Percentiles rank a stretch among this genome's conserved stretches.
Evolutionary conservation across 2,329 filamentous ascomycete genomes (phyloP).

Genomic region (Ophiostoma quercus): DNA sequence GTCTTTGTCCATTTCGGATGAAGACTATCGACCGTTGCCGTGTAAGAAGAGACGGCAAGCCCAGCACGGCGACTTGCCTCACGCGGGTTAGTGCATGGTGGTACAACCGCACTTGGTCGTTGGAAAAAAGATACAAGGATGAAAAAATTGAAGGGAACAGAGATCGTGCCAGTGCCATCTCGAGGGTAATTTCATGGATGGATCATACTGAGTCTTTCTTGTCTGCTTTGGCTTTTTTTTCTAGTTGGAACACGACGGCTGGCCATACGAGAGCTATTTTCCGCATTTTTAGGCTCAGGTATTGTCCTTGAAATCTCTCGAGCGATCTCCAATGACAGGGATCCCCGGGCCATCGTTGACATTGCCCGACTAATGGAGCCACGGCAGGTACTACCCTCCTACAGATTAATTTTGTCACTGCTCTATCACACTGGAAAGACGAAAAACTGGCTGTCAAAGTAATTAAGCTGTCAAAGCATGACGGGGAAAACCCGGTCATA

Average conservation of each 20-base stretch:
- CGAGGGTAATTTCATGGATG: not conserved
- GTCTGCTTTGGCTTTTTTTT: not conserved
- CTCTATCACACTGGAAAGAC: not conserved
- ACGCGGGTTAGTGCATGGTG: not conserved
- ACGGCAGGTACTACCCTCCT: not conserved
- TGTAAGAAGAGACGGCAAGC: not conserved
- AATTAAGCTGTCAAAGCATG: not conserved
- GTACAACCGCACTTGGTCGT: not conserved
- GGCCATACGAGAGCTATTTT: conserved; percentile 4
- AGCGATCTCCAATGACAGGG: conserved; percentile 1
- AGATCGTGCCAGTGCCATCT: not conserved
- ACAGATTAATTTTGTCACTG: not conserved
- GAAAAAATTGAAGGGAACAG: not conserved
- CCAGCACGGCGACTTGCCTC: conserved; percentile 7
- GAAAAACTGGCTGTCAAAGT: not conserved
- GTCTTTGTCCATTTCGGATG: not conserved
- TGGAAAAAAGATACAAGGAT: not conserved
- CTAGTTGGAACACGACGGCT: not conserved
- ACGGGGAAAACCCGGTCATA: not conserved
- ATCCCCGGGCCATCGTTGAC: conserved; percentile 3
- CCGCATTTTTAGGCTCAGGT: not conserved
- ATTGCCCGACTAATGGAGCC: not conserved
- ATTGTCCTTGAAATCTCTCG: not conserved
- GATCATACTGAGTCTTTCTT: not conserved
- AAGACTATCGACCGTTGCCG: not conserved